Evolutionary conservation across 139 green algal genomes (phyloP), one percentile per base, ranked within the genome.

Genomic region (Spirogloea muscicola): DNA sequence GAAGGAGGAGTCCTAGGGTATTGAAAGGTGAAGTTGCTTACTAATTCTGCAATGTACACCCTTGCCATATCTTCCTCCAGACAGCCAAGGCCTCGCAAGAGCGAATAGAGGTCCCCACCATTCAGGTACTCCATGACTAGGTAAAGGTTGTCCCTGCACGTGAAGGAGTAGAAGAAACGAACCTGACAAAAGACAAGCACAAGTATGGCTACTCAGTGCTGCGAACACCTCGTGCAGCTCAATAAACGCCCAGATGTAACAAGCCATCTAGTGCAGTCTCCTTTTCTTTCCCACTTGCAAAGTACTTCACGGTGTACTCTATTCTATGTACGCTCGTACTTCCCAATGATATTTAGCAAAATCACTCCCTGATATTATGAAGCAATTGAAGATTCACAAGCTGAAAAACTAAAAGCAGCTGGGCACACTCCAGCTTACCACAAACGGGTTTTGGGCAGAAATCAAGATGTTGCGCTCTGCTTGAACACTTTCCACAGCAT

Each of bases 81-180:
- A 0, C 77, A 77, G 0, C 89, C 90, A 52, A 96, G 76, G 38
- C 82, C 84, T 41, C 82, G 76, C 63, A 97, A 77, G 68, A 97
- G 77, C 16, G 81, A 88, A 77, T 76, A 90, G 48, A 84, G 85
- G 87, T 97, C 92, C 0, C 92, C 92, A 0, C 93, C 93, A 48
- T 86, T 88, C 10, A 90, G 68, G 78, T 96, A 98, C 85, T 98
- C 93, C 91, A 97, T 98, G 18, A 98, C 93, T 43, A 98, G 90
- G 85, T 96, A 98, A 48, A 97, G 78, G 82, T 96, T 95, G 58
- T 94, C 85, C 27, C 81, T 79, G 18, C 74, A 89, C 34, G 90
- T 93, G 86, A 97, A 97, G 18, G 74, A 87, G 85, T 95, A 96
- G 79, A 90, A 96, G 72, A 94, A 95, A 52, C 89, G 87, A 33